Evolutionary conservation across 2,329 filamentous ascomycete species (phyloP).

Genomic region (Monosporascus ibericus): DNA sequence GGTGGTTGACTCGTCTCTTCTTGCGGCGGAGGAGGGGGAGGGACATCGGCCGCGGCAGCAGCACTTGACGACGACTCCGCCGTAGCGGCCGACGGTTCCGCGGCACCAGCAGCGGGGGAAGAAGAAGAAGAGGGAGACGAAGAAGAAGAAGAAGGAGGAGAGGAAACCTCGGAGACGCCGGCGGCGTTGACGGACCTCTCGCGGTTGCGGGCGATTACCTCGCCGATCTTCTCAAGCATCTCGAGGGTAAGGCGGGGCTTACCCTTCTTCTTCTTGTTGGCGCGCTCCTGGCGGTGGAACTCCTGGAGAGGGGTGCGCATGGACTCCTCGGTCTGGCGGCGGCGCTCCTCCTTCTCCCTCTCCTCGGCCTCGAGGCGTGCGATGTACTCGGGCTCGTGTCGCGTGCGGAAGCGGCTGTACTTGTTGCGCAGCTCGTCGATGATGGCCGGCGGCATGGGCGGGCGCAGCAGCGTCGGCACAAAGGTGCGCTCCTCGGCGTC

Average conservation of each 20-base stretch:
- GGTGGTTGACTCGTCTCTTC: conserved; percentile 7
- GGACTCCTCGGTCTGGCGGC: conserved; percentile 28
- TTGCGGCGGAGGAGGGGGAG: conserved; percentile 1
- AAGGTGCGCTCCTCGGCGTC: conserved; percentile 71
- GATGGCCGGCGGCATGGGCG: conserved; percentile 73
- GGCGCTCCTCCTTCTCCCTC: conserved; percentile 35
- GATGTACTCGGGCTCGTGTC: conserved; percentile 72
- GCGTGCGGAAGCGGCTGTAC: conserved; percentile 74
- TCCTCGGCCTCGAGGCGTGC: conserved; percentile 57
- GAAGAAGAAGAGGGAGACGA: neutral
- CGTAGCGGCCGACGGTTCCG: neutral
- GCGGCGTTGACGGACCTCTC: conserved; percentile 32
- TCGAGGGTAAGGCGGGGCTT: conserved; percentile 50
- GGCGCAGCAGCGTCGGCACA: conserved; percentile 66
- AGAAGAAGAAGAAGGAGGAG: conserved; percentile 21
- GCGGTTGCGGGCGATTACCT: conserved; percentile 53
- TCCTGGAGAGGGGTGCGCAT: conserved; percentile 49
- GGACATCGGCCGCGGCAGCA: neutral
- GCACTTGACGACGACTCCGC: neutral
- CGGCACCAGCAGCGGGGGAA: neutral
- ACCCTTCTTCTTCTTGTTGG: conserved; percentile 43
- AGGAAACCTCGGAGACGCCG: conserved; percentile 30
- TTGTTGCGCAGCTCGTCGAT: conserved; percentile 82
- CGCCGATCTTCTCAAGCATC: conserved; percentile 57
- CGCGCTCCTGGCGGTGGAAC: conserved; percentile 49